phyloP scores from a whole-genome alignment of 2,329 filamentous ascomycete species.

The Penicillium verrucosum region DNA sequence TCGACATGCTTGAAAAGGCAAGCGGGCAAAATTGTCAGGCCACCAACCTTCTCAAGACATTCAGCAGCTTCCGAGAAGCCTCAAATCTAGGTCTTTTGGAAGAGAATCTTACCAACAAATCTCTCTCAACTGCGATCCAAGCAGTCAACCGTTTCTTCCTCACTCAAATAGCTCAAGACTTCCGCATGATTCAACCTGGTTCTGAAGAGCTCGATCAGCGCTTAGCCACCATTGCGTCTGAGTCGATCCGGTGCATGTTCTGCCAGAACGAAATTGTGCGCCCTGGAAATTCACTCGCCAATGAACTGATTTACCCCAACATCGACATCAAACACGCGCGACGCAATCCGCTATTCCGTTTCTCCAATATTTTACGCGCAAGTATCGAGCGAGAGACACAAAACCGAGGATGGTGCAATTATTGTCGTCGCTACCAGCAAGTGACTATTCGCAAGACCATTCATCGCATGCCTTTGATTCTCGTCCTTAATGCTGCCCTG shows the following conservation, averaged over 20 bases:
- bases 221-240: constrained; percentile 43
- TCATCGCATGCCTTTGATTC: constrained; percentile 74
- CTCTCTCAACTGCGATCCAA: constrained; percentile 79
- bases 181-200: constrained; percentile 62
- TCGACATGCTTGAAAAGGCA: constrained; percentile 97
- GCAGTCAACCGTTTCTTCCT: constrained; percentile 80
- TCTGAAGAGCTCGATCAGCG: constrained; percentile 69
- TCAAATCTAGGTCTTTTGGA: constrained; percentile 77
- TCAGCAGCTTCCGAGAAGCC: constrained; percentile 78
- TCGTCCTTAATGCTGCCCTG: constrained; percentile 80
- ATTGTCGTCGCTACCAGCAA: constrained; percentile 86
- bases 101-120: constrained; percentile 70
- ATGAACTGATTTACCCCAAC: constrained; percentile 77
- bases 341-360: constrained; percentile 55
- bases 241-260: constrained; percentile 73
- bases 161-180: constrained; percentile 75
- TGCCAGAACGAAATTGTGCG: constrained; percentile 84
- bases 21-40: constrained; percentile 92
- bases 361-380: constrained; percentile 87
- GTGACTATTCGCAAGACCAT: constrained; percentile 82
- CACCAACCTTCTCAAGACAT: constrained; percentile 86
- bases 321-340: constrained; percentile 51
- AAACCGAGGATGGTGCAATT: constrained; percentile 87
- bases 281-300: constrained; percentile 74
- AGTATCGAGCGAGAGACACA: constrained; percentile 88